Conservation (phyloP, 208 protist species). For the Leishmania lainsoni region DNA sequence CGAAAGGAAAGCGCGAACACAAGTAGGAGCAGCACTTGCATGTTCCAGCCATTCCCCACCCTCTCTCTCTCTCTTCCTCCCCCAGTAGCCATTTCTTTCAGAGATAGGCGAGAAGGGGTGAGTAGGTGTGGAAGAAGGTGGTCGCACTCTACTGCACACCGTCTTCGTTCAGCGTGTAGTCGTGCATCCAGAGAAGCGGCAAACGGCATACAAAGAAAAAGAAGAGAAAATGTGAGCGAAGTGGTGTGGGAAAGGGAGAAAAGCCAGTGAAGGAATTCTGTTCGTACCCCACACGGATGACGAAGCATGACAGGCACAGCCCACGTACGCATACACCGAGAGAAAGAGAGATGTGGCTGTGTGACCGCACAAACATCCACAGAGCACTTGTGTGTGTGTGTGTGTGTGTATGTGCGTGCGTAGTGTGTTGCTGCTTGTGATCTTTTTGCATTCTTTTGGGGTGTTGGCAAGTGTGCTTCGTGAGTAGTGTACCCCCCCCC, state of each 20-base stretch:
- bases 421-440: not conserved
- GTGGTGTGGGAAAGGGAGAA: not conserved
- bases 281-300: not conserved
- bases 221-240: not conserved
- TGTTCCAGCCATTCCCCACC: not conserved
- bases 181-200: not conserved
- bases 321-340: not conserved
- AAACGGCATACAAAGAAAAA: not conserved
- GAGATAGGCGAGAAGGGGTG: not conserved
- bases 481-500: not conserved
- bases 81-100: not conserved
- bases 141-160: not conserved
- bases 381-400: not conserved
- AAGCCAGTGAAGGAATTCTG: not conserved
- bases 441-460: not conserved
- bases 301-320: not conserved
- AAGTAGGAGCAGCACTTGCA: not conserved
- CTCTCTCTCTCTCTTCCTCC: conserved; percentile 6
- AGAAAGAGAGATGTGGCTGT: not conserved
- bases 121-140: not conserved
- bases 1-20: not conserved
- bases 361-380: not conserved
- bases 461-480: not conserved
- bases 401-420: too few relatives aligned
- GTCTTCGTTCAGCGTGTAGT: not conserved